Conservation (phyloP, 352 stramenopile genomes). For the Phytophthora syringae region DNA sequence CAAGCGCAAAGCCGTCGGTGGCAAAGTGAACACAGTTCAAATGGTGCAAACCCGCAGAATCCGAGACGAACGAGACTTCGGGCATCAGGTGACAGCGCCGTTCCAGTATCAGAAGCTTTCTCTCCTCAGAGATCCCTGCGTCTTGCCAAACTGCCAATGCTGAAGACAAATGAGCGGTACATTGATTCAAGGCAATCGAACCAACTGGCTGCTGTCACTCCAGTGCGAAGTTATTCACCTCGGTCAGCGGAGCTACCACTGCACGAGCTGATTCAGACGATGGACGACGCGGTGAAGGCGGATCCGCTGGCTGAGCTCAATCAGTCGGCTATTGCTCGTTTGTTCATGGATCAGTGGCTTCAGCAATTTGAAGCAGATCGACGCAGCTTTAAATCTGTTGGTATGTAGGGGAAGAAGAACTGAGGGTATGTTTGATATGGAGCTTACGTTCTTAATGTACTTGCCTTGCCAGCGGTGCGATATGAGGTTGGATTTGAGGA, state of each 20-base stretch:
- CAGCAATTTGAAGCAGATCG: slow-evolving; percentile 59
- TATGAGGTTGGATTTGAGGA: slow-evolving; percentile 73
- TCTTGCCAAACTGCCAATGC: slow-evolving; percentile 32
- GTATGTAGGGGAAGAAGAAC: slow-evolving; percentile 22
- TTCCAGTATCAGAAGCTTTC: slow-evolving; percentile 38
- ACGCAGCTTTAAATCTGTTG: slow-evolving; percentile 67
- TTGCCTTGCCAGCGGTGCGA: slow-evolving; percentile 49
- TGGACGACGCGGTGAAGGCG: slow-evolving; percentile 60
- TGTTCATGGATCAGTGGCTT: slow-evolving; percentile 75
- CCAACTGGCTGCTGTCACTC: neutral
- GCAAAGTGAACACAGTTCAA: neutral
- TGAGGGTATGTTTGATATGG: neutral
- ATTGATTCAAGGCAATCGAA: slow-evolving; percentile 7
- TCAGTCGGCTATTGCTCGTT: slow-evolving; percentile 52
- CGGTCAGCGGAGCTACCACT: slow-evolving; percentile 36
- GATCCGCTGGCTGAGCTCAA: slow-evolving; percentile 61
- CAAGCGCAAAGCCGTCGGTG: neutral
- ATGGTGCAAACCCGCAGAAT: slow-evolving; percentile 20
- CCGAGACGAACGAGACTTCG: slow-evolving; percentile 9
- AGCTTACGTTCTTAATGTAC: neutral
- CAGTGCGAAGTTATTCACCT: neutral
- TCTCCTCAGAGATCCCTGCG: slow-evolving; percentile 52
- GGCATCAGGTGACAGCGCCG: neutral
- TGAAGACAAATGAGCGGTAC: slow-evolving; percentile 4
- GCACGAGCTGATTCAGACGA: slow-evolving; percentile 57